These are phyloP conservation scores for Tylopilus subfusipes DNA, from an alignment of 768 basidiomycete species.

Conservation along the genomic window DNA sequence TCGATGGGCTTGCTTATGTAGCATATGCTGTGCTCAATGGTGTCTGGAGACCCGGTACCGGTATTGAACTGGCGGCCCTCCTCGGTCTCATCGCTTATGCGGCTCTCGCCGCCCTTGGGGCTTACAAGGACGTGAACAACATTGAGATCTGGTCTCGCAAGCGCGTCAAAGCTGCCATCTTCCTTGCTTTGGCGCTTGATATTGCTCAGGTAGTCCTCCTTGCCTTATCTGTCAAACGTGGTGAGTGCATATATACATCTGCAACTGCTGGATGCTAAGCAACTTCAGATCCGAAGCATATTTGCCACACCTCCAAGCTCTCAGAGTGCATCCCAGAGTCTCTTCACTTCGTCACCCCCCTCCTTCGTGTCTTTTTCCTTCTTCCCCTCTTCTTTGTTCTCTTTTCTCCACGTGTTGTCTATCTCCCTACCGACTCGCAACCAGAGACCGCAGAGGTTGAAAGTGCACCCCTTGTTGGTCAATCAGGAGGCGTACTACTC, in stretches of 20 bases:
- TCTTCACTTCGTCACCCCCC: constrained; percentile 53
- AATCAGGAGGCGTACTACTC: constrained; percentile 53
- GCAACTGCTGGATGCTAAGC: not conserved
- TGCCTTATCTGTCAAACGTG: constrained; percentile 38
- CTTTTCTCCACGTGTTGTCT: constrained; percentile 60
- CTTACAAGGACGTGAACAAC: constrained; percentile 75
- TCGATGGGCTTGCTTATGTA: constrained; percentile 74
- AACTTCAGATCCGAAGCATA: constrained; percentile 13
- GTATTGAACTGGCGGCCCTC: constrained; percentile 64
- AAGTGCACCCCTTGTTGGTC: constrained; percentile 28
- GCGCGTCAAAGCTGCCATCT: constrained; percentile 53
- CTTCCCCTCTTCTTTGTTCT: constrained; percentile 59
- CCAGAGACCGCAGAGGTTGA: constrained; percentile 16
- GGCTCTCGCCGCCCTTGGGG: constrained; percentile 69
- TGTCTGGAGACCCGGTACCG: constrained; percentile 60
- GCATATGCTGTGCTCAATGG: constrained; percentile 60
- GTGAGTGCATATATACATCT: constrained; percentile 23
- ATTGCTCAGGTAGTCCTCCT: constrained; percentile 55
- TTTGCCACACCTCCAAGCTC: constrained; percentile 23
- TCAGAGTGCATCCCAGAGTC: constrained; percentile 33
- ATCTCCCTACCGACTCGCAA: constrained; percentile 36
- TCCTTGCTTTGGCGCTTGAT: constrained; percentile 56
- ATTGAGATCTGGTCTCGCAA: constrained; percentile 63
- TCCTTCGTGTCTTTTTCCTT: constrained; percentile 63
- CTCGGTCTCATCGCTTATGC: constrained; percentile 67